Conservation (phyloP, 805 yeast genomes). For the Jamesozyma lodderae region DNA sequence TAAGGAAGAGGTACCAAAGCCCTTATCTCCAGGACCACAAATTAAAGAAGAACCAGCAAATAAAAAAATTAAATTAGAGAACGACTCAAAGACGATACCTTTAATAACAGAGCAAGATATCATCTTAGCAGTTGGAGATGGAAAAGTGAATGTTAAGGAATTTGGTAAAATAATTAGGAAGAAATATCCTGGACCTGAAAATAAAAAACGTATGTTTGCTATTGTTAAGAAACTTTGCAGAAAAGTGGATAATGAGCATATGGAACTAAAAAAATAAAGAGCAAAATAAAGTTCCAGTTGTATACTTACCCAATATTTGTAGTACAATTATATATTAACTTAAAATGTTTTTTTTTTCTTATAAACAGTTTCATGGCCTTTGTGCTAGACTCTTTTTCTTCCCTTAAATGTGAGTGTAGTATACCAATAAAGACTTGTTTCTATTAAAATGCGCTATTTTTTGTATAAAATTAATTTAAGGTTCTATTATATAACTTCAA, state of each 20-base stretch:
- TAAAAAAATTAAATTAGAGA: slow-evolving; percentile 36
- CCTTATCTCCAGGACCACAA: slow-evolving; percentile 1
- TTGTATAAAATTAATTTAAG: too few species aligned
- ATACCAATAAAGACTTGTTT: too few species aligned
- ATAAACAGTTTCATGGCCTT: too few species aligned
- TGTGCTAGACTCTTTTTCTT: too few species aligned
- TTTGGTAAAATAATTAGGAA: slow-evolving; percentile 50
- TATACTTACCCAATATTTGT: too few species aligned
- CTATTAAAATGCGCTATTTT: too few species aligned
- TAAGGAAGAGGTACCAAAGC: background rate
- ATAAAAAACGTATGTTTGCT: slow-evolving; percentile 25
- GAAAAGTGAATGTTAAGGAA: slow-evolving; percentile 41
- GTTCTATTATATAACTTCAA: slow-evolving; percentile 28
- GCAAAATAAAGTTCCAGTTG: too few species aligned
- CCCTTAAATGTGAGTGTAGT: too few species aligned
- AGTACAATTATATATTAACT: too few species aligned
- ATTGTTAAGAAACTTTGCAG: slow-evolving; percentile 26
- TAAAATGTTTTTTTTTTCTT: too few species aligned
- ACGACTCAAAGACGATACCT: slow-evolving; percentile 5
- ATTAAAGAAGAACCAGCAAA: slow-evolving; percentile 20
- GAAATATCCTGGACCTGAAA: slow-evolving; percentile 35
- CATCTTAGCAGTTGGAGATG: slow-evolving; percentile 43
- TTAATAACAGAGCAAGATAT: slow-evolving; percentile 68
- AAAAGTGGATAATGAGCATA: slow-evolving; percentile 25
- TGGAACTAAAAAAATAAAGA: slow-evolving; percentile 22